Conservation (phyloP, 2,329 filamentous ascomycete genomes). For the Orbilia ellipsospora region DNA sequence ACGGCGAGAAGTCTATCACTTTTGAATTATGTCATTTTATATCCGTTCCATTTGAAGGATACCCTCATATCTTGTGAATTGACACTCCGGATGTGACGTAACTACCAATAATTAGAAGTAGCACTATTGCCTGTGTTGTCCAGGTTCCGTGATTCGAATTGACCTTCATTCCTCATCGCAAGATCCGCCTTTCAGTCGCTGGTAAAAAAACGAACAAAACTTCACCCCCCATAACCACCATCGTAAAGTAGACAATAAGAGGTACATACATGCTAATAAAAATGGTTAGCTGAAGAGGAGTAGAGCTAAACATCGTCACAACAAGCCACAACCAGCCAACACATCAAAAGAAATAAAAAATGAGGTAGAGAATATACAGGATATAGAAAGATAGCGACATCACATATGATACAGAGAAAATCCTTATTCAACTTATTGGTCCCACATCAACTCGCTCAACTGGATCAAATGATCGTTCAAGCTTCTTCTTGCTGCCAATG, state of each 20-base stretch:
- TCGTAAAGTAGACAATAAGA: constrained; percentile 5
- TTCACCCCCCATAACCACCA: constrained; percentile 3
- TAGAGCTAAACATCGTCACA: no score
- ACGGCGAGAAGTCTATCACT: no score
- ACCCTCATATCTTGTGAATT: no score
- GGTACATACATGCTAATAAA: constrained; percentile 38
- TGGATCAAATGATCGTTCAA: constrained; percentile 77
- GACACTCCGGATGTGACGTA: no score
- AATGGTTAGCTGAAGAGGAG: no score
- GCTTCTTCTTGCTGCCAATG: constrained; percentile 72
- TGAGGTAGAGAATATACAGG: neutral
- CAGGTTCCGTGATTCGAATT: no score
- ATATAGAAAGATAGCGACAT: neutral
- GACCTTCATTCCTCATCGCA: neutral
- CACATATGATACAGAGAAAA: neutral
- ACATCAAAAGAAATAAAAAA: neutral
- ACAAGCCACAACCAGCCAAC: neutral
- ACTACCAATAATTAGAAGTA: no score
- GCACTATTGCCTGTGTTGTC: no score
- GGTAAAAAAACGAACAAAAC: neutral
- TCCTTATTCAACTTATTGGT: constrained; percentile 62
- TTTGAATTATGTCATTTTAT: no score
- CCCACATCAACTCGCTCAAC: constrained; percentile 79
- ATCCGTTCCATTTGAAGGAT: no score
- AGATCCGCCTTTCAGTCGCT: neutral